phyloP scores from a whole-genome alignment of 2,329 filamentous ascomycete genomes.

The Aspergillus sp. region DNA sequence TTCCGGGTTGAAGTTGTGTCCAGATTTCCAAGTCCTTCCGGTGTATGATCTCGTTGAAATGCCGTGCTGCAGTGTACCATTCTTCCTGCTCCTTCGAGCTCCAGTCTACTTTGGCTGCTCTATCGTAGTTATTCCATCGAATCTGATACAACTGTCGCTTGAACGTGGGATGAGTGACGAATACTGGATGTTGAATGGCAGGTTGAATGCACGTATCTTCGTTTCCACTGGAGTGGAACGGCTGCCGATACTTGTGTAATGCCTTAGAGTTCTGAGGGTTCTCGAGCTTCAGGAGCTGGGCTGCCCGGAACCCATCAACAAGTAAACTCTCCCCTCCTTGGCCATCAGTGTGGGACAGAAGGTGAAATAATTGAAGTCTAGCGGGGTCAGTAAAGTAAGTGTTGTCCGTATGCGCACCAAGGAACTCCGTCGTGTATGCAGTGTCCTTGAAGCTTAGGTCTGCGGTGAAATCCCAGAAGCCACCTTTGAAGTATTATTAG shows the following conservation, averaged over 20 bases:
- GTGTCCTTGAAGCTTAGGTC: constrained; percentile 84
- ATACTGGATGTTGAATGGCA: constrained; percentile 61
- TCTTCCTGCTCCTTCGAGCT: constrained; percentile 41
- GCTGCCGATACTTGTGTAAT: constrained; percentile 54
- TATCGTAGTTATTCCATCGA: constrained; percentile 90
- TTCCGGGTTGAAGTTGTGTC: constrained; percentile 74
- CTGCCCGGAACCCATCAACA: constrained; percentile 78
- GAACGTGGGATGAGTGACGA: constrained; percentile 51
- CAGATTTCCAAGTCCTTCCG: constrained; percentile 63
- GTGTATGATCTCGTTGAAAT: constrained; percentile 65
- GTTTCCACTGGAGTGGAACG: constrained; percentile 83
- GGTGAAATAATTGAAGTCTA: constrained; percentile 85
- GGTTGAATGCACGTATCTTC: constrained; percentile 74
- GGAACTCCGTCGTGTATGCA: constrained; percentile 78
- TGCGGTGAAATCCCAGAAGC: constrained; percentile 80
- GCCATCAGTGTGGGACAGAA: constrained; percentile 65
- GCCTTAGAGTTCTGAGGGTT: constrained; percentile 51
- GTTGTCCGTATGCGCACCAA: constrained; percentile 85
- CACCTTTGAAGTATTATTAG: constrained; percentile 35
- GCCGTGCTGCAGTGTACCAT: constrained; percentile 77
- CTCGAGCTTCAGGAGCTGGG: constrained; percentile 50
- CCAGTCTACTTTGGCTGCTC: constrained; percentile 60
- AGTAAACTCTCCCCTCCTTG: constrained; percentile 70
- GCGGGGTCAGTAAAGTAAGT: constrained; percentile 94
- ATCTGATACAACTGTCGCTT: constrained; percentile 52